Evolutionary conservation across 495 filamentous ascomycete genomes (phyloP).

Genomic region (Cetradonia linearis): DNA sequence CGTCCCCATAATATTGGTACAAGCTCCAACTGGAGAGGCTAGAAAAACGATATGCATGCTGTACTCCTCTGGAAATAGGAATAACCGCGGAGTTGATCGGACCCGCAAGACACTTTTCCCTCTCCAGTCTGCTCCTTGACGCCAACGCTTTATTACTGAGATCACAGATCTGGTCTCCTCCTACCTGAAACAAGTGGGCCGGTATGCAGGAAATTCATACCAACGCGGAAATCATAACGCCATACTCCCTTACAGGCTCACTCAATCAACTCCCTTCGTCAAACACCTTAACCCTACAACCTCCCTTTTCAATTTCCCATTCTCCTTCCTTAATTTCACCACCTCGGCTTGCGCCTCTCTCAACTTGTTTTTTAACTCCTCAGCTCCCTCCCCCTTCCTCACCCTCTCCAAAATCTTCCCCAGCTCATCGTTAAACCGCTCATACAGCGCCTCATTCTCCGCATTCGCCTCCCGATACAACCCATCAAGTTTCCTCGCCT

Average conservation of each 20-base stretch:
- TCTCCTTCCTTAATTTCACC: slow-evolving; percentile 67
- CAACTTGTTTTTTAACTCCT: slow-evolving; percentile 58
- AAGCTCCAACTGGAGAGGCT: not conserved
- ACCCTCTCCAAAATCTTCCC: slow-evolving; percentile 70
- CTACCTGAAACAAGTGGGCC: no score
- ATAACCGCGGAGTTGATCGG: not conserved
- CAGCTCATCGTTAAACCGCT: slow-evolving; percentile 83
- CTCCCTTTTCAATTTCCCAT: slow-evolving; percentile 54
- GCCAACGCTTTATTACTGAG: no score
- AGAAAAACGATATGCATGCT: not conserved
- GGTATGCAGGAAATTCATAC: no score
- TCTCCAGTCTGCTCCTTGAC: no score
- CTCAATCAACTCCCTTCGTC: slow-evolving; percentile 6
- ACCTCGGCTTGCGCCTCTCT: slow-evolving; percentile 59
- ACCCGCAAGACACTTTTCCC: not conserved
- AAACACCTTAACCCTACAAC: slow-evolving; percentile 29
- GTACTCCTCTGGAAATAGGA: not conserved
- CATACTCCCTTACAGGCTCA: no score
- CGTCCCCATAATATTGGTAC: not conserved
- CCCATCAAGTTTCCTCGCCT: slow-evolving; percentile 76
- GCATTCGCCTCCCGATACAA: slow-evolving; percentile 79
- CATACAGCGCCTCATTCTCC: slow-evolving; percentile 90
- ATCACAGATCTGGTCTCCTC: not conserved
- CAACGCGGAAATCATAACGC: no score
- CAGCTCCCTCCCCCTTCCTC: slow-evolving; percentile 60